Evolutionary conservation across 2,329 filamentous ascomycete species (phyloP).

Genomic region (Endoconidiophora laricicola): DNA sequence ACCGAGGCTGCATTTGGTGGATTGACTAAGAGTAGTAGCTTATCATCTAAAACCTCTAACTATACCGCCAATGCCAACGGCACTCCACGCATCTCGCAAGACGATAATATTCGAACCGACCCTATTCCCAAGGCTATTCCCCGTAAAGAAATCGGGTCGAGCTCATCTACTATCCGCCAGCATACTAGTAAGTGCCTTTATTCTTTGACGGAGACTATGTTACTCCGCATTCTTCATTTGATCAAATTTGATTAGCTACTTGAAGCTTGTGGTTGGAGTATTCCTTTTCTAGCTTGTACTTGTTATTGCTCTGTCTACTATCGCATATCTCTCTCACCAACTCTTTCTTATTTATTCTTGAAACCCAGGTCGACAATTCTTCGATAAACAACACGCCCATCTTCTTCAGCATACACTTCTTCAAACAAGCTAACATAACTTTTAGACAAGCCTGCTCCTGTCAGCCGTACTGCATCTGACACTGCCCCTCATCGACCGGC

Average conservation of each 20-base stretch:
- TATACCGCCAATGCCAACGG: slow-evolving; percentile 1
- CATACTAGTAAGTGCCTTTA: slow-evolving; percentile 25
- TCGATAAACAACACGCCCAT: background rate
- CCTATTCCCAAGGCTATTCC: slow-evolving; percentile 30
- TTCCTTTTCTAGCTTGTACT: background rate
- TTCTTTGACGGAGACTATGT: background rate
- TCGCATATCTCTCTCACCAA: no score
- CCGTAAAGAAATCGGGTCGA: slow-evolving; percentile 45
- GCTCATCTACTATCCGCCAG: slow-evolving; percentile 19
- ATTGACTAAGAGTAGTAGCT: slow-evolving; percentile 8
- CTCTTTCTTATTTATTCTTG: no score
- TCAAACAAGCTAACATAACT: slow-evolving; percentile 30
- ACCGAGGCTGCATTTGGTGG: slow-evolving; percentile 13
- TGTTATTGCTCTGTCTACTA: background rate
- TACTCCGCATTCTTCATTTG: no score
- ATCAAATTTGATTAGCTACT: no score
- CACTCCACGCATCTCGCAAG: slow-evolving; percentile 5
- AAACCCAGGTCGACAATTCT: background rate
- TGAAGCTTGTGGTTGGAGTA: background rate
- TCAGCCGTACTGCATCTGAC: slow-evolving; percentile 8
- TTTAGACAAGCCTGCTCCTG: slow-evolving; percentile 29
- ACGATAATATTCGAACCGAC: slow-evolving; percentile 3
- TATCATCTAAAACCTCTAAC: slow-evolving; percentile 9
- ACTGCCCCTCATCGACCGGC: background rate
- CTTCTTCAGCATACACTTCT: slow-evolving; percentile 13